These are phyloP conservation scores for Trypanosoma conorhini DNA, from an alignment of 208 protist genomes.

Conservation along the genomic window DNA sequence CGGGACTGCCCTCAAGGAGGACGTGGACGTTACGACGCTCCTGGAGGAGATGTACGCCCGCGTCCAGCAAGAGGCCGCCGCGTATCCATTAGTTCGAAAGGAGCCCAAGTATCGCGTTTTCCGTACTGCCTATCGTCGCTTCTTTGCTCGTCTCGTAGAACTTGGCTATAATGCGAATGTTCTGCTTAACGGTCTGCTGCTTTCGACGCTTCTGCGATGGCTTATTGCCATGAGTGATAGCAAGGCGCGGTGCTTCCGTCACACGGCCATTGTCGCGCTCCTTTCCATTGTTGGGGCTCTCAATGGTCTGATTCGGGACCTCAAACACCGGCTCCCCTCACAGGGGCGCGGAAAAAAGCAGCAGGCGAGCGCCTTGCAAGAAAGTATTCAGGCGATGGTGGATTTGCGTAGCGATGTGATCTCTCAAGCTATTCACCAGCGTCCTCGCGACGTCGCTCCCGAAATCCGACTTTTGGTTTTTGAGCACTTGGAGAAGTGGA, in stretches of 20 bases:
- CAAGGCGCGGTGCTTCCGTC: constrained; percentile 84
- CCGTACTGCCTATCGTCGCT: constrained; percentile 53
- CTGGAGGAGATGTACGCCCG: constrained; percentile 87
- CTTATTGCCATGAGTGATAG: constrained; percentile 90
- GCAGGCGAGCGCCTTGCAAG: constrained; percentile 46
- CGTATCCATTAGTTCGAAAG: constrained; percentile 81
- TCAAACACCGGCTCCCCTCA: constrained; percentile 45
- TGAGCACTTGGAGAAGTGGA: constrained; percentile 74
- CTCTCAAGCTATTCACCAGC: constrained; percentile 79
- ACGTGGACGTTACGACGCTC: constrained; percentile 58
- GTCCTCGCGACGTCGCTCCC: constrained; percentile 81
- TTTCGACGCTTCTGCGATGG: constrained; percentile 72
- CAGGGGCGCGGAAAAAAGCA: constrained; percentile 51
- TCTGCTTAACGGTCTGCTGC: constrained; percentile 53
- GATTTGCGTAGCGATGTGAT: constrained; percentile 79
- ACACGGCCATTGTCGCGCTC: constrained; percentile 76
- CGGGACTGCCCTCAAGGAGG: constrained; percentile 49
- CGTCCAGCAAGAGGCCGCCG: constrained; percentile 62
- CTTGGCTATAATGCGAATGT: constrained; percentile 55
- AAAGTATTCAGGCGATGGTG: constrained; percentile 43
- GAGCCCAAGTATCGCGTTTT: constrained; percentile 69
- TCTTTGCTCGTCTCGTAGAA: constrained; percentile 67
- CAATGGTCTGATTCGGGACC: constrained; percentile 44
- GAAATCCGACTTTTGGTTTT: constrained; percentile 80
- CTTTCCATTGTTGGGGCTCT: constrained; percentile 78